Percentiles rank a stretch among this genome's conserved stretches.
phyloP scores from a whole-genome alignment of 352 stramenopile species.

The Ophiocytium majus region DNA sequence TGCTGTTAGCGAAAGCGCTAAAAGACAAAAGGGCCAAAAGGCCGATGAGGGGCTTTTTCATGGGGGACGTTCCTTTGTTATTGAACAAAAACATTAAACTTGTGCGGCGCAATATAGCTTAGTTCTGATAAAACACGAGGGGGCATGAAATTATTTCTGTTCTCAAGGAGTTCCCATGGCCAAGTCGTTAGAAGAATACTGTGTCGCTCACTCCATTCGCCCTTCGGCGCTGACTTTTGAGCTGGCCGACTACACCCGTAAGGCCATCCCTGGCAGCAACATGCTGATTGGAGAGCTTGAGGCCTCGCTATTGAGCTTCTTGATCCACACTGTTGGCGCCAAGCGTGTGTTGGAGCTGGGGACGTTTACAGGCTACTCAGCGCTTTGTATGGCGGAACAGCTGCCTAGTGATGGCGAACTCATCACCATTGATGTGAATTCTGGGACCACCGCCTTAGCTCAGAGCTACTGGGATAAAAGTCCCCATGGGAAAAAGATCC shows the following conservation, averaged over 20 bases:
- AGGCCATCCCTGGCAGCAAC: neutral
- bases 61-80: no score
- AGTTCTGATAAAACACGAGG: no score
- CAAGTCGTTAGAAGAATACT: conserved; percentile 22
- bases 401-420: neutral
- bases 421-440: conserved; percentile 2
- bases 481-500: neutral
- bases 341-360: neutral
- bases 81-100: no score
- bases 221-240: neutral
- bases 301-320: neutral
- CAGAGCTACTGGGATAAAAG: neutral
- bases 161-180: no score
- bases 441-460: neutral
- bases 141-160: no score
- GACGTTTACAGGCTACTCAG: neutral
- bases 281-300: conserved; percentile 12
- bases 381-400: neutral
- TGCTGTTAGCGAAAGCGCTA: no score
- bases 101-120: no score
- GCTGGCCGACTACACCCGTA: neutral
- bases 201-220: neutral
- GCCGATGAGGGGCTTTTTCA: no score
- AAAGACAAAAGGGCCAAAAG: no score
- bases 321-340: neutral